phyloP scores from a whole-genome alignment of 352 stramenopile genomes.

The Plasmopara viticola region DNA sequence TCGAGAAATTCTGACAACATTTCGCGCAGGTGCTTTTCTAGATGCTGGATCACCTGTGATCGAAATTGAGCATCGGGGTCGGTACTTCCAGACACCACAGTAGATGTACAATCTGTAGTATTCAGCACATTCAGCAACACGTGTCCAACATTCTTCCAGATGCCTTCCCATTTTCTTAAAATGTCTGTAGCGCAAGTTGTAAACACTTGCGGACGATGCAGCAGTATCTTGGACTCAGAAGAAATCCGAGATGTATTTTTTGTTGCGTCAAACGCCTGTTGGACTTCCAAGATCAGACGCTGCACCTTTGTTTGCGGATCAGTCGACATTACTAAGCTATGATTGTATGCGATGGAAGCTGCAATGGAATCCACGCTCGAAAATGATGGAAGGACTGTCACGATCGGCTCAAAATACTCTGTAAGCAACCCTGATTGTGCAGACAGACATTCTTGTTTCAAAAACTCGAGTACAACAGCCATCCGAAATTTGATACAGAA shows the following conservation, averaged over 20 bases:
- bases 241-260: conserved; percentile 62
- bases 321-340: conserved; percentile 2
- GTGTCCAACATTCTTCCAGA: conserved; percentile 47
- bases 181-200: conserved; percentile 41
- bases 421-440: conserved; percentile 36
- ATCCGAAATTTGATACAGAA: conserved; percentile 65
- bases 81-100: background rate
- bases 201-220: conserved; percentile 43
- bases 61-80: conserved; percentile 22
- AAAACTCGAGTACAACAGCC: conserved; percentile 53
- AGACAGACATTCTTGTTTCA: conserved; percentile 34
- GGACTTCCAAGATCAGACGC: conserved; percentile 42
- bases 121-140: conserved; percentile 44
- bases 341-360: conserved; percentile 1
- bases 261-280: conserved; percentile 46
- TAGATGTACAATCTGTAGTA: conserved; percentile 13
- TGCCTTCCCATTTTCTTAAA: conserved; percentile 37
- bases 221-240: conserved; percentile 61
- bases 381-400: conserved; percentile 35
- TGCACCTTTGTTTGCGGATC: conserved; percentile 32
- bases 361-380: conserved; percentile 17
- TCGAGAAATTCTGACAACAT: conserved; percentile 52
- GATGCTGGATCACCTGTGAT: conserved; percentile 25
- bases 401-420: conserved; percentile 58
- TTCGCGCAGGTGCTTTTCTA: conserved; percentile 37